Evolutionary conservation across 192 early-diverging fungal species (phyloP), one percentile per base, ranked within the genome.

Genomic region (Pilaira anomala): DNA sequence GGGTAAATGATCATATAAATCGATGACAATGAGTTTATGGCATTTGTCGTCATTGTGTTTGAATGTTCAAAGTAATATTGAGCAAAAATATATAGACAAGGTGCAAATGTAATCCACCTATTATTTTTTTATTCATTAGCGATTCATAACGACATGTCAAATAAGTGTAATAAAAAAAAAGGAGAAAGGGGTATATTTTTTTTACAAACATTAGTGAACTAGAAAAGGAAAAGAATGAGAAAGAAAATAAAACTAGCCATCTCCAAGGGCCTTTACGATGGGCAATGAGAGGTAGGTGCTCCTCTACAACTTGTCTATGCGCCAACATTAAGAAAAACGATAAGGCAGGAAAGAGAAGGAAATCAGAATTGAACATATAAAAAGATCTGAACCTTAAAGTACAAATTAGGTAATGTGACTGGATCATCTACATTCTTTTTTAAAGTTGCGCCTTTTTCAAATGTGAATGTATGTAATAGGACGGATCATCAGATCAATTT

Each of bases 51-150:
- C 30, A 13, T 39, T 16, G 39, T 58, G 6, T 42, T 19, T 46
- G 41, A 9, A 44, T 70, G 21, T 22, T 63, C 42, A 36, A 73
- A 65, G 29, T 56, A 76, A 48, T 73, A 76, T 25, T 68, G 36
- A 14, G 51, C 67, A 71, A 79, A 79, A 8, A 73, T 64, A 62
- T 73, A 76, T 55, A 79, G 60, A 42, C 71, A 76, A 5, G 77
- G 77, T 9, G 74, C 67, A 57, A 79, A 79, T 7, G 77, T 73
- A 13, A 79, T 75, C 77, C 77, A 79, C 55, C 55, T 57, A 40
- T 24, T 33, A 5, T 21, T 28, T 29, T 12, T n/a, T 6, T 7
- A 5, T 36, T 36, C 6, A 36, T 36, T 36, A 36, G 33, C n/a
- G n/a, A 9, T 6, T 36, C 6, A 36, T 36, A 9, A 3, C 7